Base-by-base conservation (phyloP, 176 grass and related monocot genomes). In the Oryza officinalis region DNA sequence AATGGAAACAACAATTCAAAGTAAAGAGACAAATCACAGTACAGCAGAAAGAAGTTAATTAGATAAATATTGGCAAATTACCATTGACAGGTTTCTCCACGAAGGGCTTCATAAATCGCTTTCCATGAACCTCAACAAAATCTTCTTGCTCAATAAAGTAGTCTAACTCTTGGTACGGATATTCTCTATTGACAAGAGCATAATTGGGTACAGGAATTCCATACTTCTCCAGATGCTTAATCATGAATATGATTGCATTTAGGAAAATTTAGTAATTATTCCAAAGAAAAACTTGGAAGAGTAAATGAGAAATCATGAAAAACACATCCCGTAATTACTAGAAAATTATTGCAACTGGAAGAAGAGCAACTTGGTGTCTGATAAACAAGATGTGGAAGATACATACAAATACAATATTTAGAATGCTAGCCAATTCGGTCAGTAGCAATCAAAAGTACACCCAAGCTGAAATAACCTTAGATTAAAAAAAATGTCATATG, bases 31-130 rank as follows among this genome's bases (percentile, higher is more conserved):
- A 67, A 72, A 83, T 45, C 72, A 25, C 3, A 18, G 32, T 27
- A 31, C 20, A 60, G 14, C 30, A 75, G 18, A 74, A 45, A n/a
- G 35, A 74, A 67, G 57, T 54, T 74, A 66, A 74, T 66, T 74
- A 14, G 2, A 22, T 74, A 80, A 69, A 74, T 74, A 74, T 50
- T 63, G 18, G 35, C 12, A 65, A 33, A 74, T 89, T 94, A 98
- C 96, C 96, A 84, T 95, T 86, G 28, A 92, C 87, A 87, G 96
- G 96, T 90, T 98, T 98, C 91, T 98, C 96, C 87, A 98, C 96
- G 79, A 98, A 98, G 46, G 96, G 96, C 76, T 98, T 98, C 68
- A 76, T 75, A 89, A 98, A 98, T n/a, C 85, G 87, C 32, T 92
- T 95, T 6, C 96, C 93, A 72, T 87, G 93, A 82, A 98, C 86